Base-by-base conservation (phyloP, 345 rosid genomes). In the Angophora floribunda region DNA sequence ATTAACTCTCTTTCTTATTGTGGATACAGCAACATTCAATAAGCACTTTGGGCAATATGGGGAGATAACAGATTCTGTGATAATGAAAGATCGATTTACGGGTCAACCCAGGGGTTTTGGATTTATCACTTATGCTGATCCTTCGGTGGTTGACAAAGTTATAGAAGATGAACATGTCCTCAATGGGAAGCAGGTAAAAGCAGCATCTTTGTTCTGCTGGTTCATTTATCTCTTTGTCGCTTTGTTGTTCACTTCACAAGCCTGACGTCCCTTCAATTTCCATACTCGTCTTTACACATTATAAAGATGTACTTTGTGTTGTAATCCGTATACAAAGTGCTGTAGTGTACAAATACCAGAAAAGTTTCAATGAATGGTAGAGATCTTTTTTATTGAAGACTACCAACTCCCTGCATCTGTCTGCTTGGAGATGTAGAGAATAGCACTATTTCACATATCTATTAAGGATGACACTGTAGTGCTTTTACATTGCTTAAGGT, bases 21-120 rank as follows among this genome's bases (percentile, higher is more conserved):
- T 41, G 84, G 84, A 41, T 88, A 45, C 89, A 96, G 99, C 92
- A 24, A 92, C 89, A 88, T 97, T 97, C 89, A 92, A 94, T 86
- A 93, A 95, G 92, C 97, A 95, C 90, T 96, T 97, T 89, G 97
- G 95, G 8, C 91, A 93, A 88, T 97, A 96, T 86, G 99, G 99
- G 49, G 98, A 96, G 93, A 97, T 96, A 45, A 94, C 93, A 12
- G 98, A 97, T 88, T 95, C 97, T 0, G 99, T 98, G 86, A 98
- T 98, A 84, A 98, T 98, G 98, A 94, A 95, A 88, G 99, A 98
- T 90, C 94, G 98, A 17, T 90, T 93, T 88, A 93, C 97, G 1
- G 98, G 98, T 47, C 97, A 94, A 86, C 99, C 99, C 30, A 92
- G 99, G 19, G 99, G 99, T 49, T 97, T 98, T 86, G 99, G 99